Evolutionary conservation across 345 rosid genomes (phyloP), one percentile per base, ranked within the genome.

Genomic region (Brassica nigra): DNA sequence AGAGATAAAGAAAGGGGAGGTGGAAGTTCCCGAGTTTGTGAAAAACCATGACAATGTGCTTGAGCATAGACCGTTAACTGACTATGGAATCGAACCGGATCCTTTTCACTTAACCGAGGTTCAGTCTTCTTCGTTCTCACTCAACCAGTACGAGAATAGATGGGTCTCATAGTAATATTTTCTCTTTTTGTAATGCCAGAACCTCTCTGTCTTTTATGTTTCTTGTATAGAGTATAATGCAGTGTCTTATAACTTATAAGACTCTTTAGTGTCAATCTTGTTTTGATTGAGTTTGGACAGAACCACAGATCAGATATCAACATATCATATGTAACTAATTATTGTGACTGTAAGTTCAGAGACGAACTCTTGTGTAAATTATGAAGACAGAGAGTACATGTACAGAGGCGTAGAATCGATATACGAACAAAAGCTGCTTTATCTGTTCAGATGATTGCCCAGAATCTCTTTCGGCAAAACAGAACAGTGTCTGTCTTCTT

Each of bases 51-150:
- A 95, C 70, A 79, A 87, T 65, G 84, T 95, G 77, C 96, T 95
- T 0, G 97, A 92, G 88, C 87, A 87, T 83, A 90, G 99, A 77
- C 97, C 97, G 6, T 86, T 95, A 33, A 91, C 92, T 0, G 98
- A 92, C 78, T 95, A 95, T 76, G 99, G 99, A 37, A 92, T 90
- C 42, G 99, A 92, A 87, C 98, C 96, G 0, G 94, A 91, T 83
- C 93, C 90, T 44, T 83, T 88, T 54, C 86, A 88, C 64, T 76
- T 92, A 71, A 58, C 85, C 4, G 97, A 89, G 83, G 81, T 87
- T 52, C 92, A 93, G 2, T 55, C 76, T 68, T 68, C 91, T 69
- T 76, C 84, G 14, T 84, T 86, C 82, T 85, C 98, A 2, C 77
- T 87, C 5, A 93, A 88, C 74, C 87, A 89, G 83, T 84, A 84